A percentile compares a stretch with the other conserved stretches of the same genome.
phyloP scores from a whole-genome alignment of 805 yeast genomes.

The Alloascoidea africana region DNA sequence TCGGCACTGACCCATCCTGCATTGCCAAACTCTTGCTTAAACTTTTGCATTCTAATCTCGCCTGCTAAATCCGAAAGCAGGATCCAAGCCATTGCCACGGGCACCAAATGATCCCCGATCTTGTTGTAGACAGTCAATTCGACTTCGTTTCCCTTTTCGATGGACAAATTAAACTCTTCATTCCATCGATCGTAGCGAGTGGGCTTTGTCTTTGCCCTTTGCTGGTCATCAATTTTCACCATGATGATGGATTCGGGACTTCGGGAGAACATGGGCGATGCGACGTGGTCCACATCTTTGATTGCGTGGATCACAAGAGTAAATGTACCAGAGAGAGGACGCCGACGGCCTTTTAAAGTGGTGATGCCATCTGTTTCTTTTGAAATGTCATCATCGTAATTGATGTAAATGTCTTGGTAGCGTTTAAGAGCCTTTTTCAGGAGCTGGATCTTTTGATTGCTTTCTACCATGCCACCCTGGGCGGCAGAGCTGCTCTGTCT shows the following conservation, averaged over 20 bases:
- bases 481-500: conserved; percentile 76
- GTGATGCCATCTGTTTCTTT: not conserved
- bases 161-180: conserved; percentile 67
- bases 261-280: conserved; percentile 64
- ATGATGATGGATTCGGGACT: conserved; percentile 68
- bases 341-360: conserved; percentile 45
- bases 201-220: conserved; percentile 58
- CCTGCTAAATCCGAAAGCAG: conserved; percentile 85
- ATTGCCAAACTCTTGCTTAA: conserved; percentile 50
- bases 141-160: conserved; percentile 85
- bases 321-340: conserved; percentile 72
- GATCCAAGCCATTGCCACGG: conserved; percentile 90
- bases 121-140: conserved; percentile 82
- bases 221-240: conserved; percentile 80
- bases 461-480: conserved; percentile 71
- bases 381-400: conserved; percentile 30
- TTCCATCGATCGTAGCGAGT: conserved; percentile 70
- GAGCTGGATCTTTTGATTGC: conserved; percentile 72
- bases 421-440: conserved; percentile 73
- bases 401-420: conserved; percentile 79
- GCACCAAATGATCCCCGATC: conserved; percentile 47
- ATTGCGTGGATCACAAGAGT: conserved; percentile 61
- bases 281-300: conserved; percentile 85
- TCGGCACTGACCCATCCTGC: conserved; percentile 83
- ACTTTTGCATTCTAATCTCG: conserved; percentile 83